Base-by-base conservation (phyloP, 2,329 filamentous ascomycete genomes). In the Colletotrichum sojae region DNA sequence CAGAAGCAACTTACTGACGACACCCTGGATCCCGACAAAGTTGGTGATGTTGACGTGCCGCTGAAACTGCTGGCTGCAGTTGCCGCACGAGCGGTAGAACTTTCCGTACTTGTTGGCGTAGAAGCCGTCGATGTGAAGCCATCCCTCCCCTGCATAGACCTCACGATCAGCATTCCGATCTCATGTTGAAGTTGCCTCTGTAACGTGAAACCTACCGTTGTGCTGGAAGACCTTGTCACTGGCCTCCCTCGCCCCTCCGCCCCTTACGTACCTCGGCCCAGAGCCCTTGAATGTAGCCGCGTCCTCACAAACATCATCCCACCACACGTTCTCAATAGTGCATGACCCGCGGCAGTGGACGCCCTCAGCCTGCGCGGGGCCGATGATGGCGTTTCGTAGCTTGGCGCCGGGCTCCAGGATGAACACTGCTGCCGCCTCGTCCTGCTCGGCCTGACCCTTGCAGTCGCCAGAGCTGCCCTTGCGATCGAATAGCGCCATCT, bases 21-120 rank as follows among this genome's bases (percentile, higher is more conserved):
- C 54, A 16, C 61, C 61, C 31, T 63, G 61, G 18, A 63, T 63
- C 13, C 61, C 61, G 8, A 63, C 61, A 51, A 63, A 63, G 53
- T 63, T 63, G n/a, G 61, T 63, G 25, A 63, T 63, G 52, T 63
- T 63, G 61, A 63, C 61, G 43, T 63, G 61, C 1, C 61, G 61
- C 27, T 63, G 61, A 25, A 58, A 58, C 43, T 58, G 56, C 56
- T 58, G 56, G 56, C 56, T 58, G 18, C 57, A 60, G 46, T 60
- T 60, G 18, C 57, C 57, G 10, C 57, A 60, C 6, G 57, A 49
- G 13, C 57, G 57, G 18, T 60, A 60, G 31, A 60, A 51, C 31
- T 60, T 60, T 4, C 57, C 57, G 12, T 39, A 60, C 9, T 61
- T 53, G 36, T 52, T 43, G 13, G 48, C 48, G 22, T 52, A 52